Percentiles rank a stretch among this genome's conserved stretches.
Evolutionary conservation across 495 filamentous ascomycete genomes (phyloP).

Genomic region (Penicillium goetzii): DNA sequence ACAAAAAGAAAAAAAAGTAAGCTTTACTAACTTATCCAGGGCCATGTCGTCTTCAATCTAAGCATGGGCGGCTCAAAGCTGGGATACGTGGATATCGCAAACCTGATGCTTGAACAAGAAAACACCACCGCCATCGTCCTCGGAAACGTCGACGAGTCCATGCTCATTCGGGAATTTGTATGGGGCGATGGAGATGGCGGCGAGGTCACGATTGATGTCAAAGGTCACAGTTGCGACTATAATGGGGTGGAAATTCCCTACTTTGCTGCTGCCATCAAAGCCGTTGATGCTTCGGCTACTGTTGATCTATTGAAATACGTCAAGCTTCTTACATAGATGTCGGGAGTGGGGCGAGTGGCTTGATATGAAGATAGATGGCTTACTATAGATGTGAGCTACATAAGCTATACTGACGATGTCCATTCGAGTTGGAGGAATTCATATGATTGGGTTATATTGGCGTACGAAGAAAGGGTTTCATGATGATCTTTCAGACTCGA

Average conservation of each 20-base stretch:
- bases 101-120: slow-evolving; percentile 27
- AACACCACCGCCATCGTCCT: slow-evolving; percentile 22
- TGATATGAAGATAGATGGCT: neutral
- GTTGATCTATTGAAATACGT: slow-evolving; percentile 36
- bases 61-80: slow-evolving; percentile 26
- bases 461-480: neutral
- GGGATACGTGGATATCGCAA: slow-evolving; percentile 35
- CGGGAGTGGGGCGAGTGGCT: neutral
- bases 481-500: neutral
- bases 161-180: slow-evolving; percentile 30
- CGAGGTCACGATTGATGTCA: slow-evolving; percentile 31
- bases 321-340: neutral
- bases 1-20: neutral
- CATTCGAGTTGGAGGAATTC: neutral
- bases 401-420: neutral
- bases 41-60: slow-evolving; percentile 36
- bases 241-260: slow-evolving; percentile 39
- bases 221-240: slow-evolving; percentile 33
- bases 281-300: slow-evolving; percentile 24
- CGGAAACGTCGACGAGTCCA: slow-evolving; percentile 26
- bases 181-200: slow-evolving; percentile 21
- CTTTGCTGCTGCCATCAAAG: slow-evolving; percentile 34
- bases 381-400: neutral
- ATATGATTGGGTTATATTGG: neutral
- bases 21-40: slow-evolving; percentile 19